phyloP scores from a whole-genome alignment of 2,329 filamentous ascomycete species.

The Calonectria naviculata region DNA sequence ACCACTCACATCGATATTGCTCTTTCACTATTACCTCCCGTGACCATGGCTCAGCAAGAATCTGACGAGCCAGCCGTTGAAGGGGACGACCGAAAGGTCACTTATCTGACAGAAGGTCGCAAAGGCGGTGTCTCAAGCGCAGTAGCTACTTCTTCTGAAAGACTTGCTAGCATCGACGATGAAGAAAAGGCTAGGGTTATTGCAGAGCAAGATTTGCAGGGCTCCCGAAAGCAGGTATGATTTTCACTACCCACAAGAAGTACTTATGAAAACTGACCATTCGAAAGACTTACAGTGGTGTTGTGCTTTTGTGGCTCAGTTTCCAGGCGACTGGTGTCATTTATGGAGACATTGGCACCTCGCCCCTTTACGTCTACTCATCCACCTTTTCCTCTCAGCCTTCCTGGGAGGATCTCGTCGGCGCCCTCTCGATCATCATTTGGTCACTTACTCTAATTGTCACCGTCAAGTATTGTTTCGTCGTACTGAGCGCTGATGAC shows the following conservation, averaged over 20 bases:
- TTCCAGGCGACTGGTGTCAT: slow-evolving; percentile 74
- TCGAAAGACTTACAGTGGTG: slow-evolving; percentile 25
- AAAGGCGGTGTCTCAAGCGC: background rate
- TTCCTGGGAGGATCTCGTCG: slow-evolving; percentile 66
- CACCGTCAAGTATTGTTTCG: slow-evolving; percentile 73
- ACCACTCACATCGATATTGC: too few species aligned
- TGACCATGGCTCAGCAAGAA: background rate
- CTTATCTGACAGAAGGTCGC: background rate
- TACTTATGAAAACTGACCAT: background rate
- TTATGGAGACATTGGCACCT: slow-evolving; percentile 74
- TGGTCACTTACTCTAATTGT: slow-evolving; percentile 76
- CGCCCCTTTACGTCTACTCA: slow-evolving; percentile 74
- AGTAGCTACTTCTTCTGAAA: background rate
- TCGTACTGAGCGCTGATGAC: slow-evolving; percentile 73
- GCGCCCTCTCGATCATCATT: slow-evolving; percentile 73
- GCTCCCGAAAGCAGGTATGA: background rate
- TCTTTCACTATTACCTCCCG: background rate
- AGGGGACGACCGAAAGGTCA: background rate
- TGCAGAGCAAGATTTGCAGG: background rate
- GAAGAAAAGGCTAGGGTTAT: background rate
- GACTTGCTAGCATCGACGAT: background rate
- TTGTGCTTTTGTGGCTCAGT: slow-evolving; percentile 55
- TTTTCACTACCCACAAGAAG: background rate
- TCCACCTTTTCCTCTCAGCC: slow-evolving; percentile 69
- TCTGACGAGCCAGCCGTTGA: background rate